These are phyloP conservation scores for Sedum album DNA, from an alignment of 164 flowering plant genomes.

Conservation along the genomic window DNA sequence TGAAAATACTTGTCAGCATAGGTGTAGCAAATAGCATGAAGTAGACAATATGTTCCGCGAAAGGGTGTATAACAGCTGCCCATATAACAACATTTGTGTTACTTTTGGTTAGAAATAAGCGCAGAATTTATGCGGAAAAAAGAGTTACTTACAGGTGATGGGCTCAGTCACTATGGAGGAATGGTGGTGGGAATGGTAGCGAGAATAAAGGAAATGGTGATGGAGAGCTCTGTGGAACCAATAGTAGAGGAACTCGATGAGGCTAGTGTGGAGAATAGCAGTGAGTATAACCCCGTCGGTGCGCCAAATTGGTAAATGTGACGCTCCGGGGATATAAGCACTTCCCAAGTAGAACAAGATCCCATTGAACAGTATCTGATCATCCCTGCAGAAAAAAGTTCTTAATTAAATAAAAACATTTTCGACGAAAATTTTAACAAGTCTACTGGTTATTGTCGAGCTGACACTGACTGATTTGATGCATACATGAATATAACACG, in stretches of 20 bases:
- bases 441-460: too few relatives aligned
- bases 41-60: slow-evolving; percentile 22
- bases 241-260: slow-evolving; percentile 32
- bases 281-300: slow-evolving; percentile 21
- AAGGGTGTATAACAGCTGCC: slow-evolving; percentile 13
- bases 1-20: slow-evolving; percentile 8
- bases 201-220: too few relatives aligned
- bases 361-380: slow-evolving; percentile 27
- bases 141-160: slow-evolving; percentile 22
- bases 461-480: neutral
- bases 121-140: neutral
- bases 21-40: slow-evolving; percentile 24
- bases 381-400: too few relatives aligned
- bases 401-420: too few relatives aligned
- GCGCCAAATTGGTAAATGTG: slow-evolving; percentile 22
- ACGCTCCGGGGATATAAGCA: neutral
- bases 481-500: neutral
- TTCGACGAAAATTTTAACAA: too few relatives aligned
- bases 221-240: too few relatives aligned
- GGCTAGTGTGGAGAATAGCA: slow-evolving; percentile 21
- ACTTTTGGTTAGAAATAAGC: too few relatives aligned
- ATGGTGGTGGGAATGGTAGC: too few relatives aligned
- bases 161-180: too few relatives aligned
- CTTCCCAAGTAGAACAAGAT: slow-evolving; percentile 13
- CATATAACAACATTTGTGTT: neutral